These are phyloP conservation scores for Senecio squalidus DNA, from an alignment of 140 eudicot species.

Conservation along the genomic window DNA sequence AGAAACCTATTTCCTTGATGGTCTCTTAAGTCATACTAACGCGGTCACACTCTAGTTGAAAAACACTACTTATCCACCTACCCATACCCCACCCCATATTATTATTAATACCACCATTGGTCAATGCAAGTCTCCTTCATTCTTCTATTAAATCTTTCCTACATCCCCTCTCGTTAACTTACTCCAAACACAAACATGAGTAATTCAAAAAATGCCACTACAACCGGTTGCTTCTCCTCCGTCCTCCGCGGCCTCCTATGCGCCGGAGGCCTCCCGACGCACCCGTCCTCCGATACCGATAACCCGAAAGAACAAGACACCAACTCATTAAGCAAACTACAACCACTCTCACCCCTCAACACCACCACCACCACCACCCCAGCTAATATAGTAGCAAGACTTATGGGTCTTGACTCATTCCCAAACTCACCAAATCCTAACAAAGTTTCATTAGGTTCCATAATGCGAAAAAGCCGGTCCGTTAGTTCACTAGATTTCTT, in stretches of 20 bases:
- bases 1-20: too few species aligned
- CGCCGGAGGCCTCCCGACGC: constrained; percentile 26
- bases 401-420: constrained; percentile 24
- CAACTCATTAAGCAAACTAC: too few species aligned
- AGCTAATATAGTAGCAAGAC: constrained; percentile 20
- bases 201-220: not conserved
- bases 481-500: constrained; percentile 14
- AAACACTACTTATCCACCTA: too few species aligned
- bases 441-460: not conserved
- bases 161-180: too few species aligned
- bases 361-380: constrained; percentile 10
- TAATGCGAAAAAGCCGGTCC: constrained; percentile 18
- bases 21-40: too few species aligned
- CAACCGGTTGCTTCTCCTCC: constrained; percentile 14
- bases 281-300: constrained; percentile 17
- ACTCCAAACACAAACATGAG: too few species aligned
- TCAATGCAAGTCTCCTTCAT: too few species aligned
- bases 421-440: constrained; percentile 7
- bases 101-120: too few species aligned
- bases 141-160: too few species aligned
- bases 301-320: not conserved
- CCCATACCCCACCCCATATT: too few species aligned
- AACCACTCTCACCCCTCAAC: constrained; percentile 8
- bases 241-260: constrained; percentile 18
- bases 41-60: too few species aligned